phyloP scores from a whole-genome alignment of 2,329 filamentous ascomycete species.

The Huntiella abstrusa region DNA sequence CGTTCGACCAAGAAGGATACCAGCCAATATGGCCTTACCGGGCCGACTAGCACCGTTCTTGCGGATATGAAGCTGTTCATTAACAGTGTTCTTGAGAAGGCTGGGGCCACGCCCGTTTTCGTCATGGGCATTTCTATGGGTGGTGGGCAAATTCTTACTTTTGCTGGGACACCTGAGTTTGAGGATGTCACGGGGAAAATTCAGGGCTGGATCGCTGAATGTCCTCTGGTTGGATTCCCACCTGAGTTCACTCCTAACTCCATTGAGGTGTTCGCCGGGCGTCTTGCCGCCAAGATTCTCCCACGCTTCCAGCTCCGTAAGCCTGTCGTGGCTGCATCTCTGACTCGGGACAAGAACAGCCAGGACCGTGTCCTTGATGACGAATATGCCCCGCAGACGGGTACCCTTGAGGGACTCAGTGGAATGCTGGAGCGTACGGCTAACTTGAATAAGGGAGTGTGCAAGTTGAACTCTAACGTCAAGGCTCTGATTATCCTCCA shows the following conservation, averaged over 20 bases:
- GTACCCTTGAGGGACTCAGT: constrained; percentile 64
- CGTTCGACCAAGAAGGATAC: constrained; percentile 41
- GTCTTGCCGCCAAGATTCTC: constrained; percentile 47
- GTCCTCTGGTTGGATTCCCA: constrained; percentile 62
- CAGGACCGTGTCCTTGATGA: constrained; percentile 44
- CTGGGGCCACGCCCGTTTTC: constrained; percentile 47
- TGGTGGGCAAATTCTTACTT: constrained; percentile 53
- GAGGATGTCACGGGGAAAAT: constrained; percentile 38
- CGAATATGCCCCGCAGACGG: constrained; percentile 58
- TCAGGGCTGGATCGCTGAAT: constrained; percentile 55
- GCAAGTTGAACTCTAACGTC: constrained; percentile 33
- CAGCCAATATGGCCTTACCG: constrained; percentile 50
- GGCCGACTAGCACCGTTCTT: constrained; percentile 53
- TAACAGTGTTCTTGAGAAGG: constrained; percentile 32
- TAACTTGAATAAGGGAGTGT: constrained; percentile 36
- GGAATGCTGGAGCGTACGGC: constrained; percentile 58
- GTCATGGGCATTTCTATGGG: constrained; percentile 87
- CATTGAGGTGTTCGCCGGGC: constrained; percentile 45
- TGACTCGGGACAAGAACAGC: constrained; percentile 50
- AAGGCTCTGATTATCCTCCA: constrained; percentile 53
- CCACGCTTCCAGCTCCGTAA: constrained; percentile 50
- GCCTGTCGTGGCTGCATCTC: constrained; percentile 40
- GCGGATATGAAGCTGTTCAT: constrained; percentile 58
- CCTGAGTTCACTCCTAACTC: constrained; percentile 42
- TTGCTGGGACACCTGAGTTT: constrained; percentile 32